Conservation (phyloP, 768 basidiomycete genomes). For the Lactifluus hygrophoroides region DNA sequence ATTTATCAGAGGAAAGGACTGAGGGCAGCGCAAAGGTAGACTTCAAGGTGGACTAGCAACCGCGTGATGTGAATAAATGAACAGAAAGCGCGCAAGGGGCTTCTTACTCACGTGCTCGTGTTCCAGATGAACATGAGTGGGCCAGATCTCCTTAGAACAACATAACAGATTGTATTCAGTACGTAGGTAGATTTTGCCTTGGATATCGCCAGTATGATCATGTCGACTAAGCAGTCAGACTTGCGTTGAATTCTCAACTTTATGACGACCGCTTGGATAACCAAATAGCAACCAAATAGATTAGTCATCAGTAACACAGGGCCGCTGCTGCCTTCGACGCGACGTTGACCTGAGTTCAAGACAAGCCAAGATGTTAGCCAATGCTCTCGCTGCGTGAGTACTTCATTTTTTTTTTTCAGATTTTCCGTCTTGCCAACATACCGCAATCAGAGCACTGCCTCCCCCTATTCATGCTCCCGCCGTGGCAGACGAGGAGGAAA, state of each 20-base stretch:
- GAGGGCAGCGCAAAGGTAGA: background rate
- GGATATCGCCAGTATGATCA: background rate
- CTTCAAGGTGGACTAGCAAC: background rate
- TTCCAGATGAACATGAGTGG: background rate
- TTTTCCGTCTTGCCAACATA: slow-evolving; percentile 8
- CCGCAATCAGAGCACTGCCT: slow-evolving; percentile 50
- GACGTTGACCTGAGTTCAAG: background rate
- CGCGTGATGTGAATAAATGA: too few species aligned
- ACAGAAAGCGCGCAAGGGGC: background rate
- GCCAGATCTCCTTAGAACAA: background rate
- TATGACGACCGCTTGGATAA: background rate
- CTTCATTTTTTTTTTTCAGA: background rate
- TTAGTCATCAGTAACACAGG: too few species aligned
- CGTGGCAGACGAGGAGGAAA: slow-evolving; percentile 55
- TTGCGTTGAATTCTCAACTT: too few species aligned
- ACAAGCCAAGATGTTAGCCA: slow-evolving; percentile 31
- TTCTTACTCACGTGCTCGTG: background rate
- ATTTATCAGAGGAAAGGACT: background rate
- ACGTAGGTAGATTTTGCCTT: background rate
- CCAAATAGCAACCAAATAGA: slow-evolving; percentile 7
- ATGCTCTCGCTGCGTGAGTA: slow-evolving; percentile 72
- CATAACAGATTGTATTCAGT: background rate
- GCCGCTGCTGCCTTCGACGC: too few species aligned
- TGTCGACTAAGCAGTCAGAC: background rate
- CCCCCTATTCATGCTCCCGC: slow-evolving; percentile 48